phyloP scores from a whole-genome alignment of 192 early-diverging fungal genomes.

The Podila minutissima region DNA sequence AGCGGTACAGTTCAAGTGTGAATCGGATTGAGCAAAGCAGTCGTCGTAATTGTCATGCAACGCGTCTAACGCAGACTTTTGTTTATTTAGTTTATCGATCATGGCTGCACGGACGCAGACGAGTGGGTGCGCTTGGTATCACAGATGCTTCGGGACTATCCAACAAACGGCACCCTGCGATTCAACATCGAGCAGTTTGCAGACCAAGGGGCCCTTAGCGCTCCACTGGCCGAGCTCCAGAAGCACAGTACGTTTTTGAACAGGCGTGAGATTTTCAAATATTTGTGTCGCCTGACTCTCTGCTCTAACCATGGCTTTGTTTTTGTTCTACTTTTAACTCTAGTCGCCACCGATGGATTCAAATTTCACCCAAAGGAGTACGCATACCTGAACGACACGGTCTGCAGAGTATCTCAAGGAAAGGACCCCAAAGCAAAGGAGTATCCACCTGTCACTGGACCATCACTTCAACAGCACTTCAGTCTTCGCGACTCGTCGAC shows the following conservation, averaged over 20 bases:
- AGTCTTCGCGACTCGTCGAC: slow-evolving; percentile 21
- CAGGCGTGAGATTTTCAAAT: too few species aligned
- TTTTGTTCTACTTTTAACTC: not conserved
- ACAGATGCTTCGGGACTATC: slow-evolving; percentile 44
- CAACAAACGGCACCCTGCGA: slow-evolving; percentile 24
- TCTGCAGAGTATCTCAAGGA: slow-evolving; percentile 33
- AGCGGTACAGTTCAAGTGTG: slow-evolving; percentile 7
- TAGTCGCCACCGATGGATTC: slow-evolving; percentile 32
- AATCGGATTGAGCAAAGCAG: too few species aligned
- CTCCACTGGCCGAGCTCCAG: slow-evolving; percentile 15
- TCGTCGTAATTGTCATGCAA: not conserved
- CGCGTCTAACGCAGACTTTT: not conserved
- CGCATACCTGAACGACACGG: slow-evolving; percentile 38
- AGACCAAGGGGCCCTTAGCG: slow-evolving; percentile 34
- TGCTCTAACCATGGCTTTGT: slow-evolving; percentile 3
- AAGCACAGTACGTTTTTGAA: slow-evolving; percentile 18
- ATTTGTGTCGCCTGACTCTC: slow-evolving; percentile 9
- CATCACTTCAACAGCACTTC: slow-evolving; percentile 42
- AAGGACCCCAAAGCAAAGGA: slow-evolving; percentile 30
- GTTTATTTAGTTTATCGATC: slow-evolving; percentile 27
- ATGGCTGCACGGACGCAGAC: slow-evolving; percentile 33
- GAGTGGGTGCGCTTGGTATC: slow-evolving; percentile 40
- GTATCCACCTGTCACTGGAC: slow-evolving; percentile 39
- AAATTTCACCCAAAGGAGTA: slow-evolving; percentile 50
- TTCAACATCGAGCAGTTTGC: slow-evolving; percentile 49